A percentile compares a stretch with the other conserved stretches of the same genome.
Conservation (phyloP, 805 yeast genomes). For the Yamadazyma insecticola region DNA sequence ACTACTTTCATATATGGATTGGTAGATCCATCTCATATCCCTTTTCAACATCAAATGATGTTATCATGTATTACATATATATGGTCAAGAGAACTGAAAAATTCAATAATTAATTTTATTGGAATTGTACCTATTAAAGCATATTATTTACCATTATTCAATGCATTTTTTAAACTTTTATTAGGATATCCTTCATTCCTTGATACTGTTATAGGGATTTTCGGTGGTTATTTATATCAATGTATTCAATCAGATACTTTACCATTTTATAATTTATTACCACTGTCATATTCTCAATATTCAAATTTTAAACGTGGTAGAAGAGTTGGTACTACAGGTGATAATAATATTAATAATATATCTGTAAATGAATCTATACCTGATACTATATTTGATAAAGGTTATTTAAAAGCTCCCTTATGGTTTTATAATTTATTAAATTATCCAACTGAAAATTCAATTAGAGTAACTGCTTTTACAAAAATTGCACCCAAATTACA, state of each 20-base stretch:
- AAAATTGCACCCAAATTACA: slow-evolving; percentile 2
- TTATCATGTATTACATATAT: slow-evolving; percentile 54
- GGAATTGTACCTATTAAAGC: slow-evolving; percentile 51
- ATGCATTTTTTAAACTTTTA: slow-evolving; percentile 28
- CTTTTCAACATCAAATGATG: slow-evolving; percentile 35
- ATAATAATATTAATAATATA: slow-evolving; percentile 1
- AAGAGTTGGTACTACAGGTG: slow-evolving; percentile 27
- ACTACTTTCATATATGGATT: slow-evolving; percentile 24
- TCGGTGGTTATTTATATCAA: slow-evolving; percentile 55
- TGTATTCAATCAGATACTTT: slow-evolving; percentile 57
- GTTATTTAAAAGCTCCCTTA: slow-evolving; percentile 54
- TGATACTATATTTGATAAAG: slow-evolving; percentile 47
- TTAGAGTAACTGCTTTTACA: slow-evolving; percentile 25
- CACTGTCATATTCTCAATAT: slow-evolving; percentile 21
- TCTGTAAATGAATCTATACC: slow-evolving; percentile 15
- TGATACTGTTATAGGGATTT: slow-evolving; percentile 46
- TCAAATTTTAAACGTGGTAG: slow-evolving; percentile 12
- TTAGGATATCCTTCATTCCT: slow-evolving; percentile 38
- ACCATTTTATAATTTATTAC: slow-evolving; percentile 36
- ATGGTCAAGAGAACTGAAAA: slow-evolving; percentile 57
- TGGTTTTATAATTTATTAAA: slow-evolving; percentile 28
- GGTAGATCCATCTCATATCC: slow-evolving; percentile 12
- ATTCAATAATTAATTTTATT: slow-evolving; percentile 50
- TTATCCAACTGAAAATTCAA: slow-evolving; percentile 22
- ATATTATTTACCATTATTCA: slow-evolving; percentile 47